Base-by-base conservation (phyloP, 2,329 filamentous ascomycete species). In the Aureobasidium musti region DNA sequence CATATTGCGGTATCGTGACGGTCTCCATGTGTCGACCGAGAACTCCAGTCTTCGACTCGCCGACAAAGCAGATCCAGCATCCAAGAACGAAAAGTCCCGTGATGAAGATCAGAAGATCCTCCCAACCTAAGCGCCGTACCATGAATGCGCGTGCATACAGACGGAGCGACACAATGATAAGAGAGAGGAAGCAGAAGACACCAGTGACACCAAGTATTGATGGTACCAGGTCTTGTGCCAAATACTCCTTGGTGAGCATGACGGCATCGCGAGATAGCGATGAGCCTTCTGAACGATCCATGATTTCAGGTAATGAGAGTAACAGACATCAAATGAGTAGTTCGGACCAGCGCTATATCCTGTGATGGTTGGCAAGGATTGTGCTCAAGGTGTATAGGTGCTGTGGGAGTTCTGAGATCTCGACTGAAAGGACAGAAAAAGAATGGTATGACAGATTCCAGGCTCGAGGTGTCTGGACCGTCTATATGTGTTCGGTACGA, bases 401-500 rank as follows among this genome's bases (percentile, higher is more conserved):
- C 1, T n/a, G 26, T 52, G 7, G 23, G 2, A 11, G 14, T 41
- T 14, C 17, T 41, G 14, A 23, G 2, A 35, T 6, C 3, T 41
- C 8, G 19, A 39, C 33, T 41, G 53, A 28, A 56, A 35, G 33
- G 53, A 56, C 53, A 41, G 54, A 33, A 45, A 14, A 45, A 39
- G 45, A 28, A 26, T n/a, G 14, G 17, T 43, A 30, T 59, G 54
- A 39, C 53, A 56, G 23, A 11, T 59, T 59, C 8, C 2, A 13
- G 39, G 7, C 26, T n/a, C 8, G 17, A 43, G 37, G 54, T 45
- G 54, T 43, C 37, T 45, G 17, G 54, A 28, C 54, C 54, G 30
- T 39, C 23, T 59, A 59, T 59, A 59, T 45, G 54, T 43, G 54
- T 45, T 45, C 41, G 53, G 53, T 56, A 56, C 35, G 53, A 57